Base-by-base conservation (phyloP, 2,329 filamentous ascomycete species). In the Pyrenophora teres region DNA sequence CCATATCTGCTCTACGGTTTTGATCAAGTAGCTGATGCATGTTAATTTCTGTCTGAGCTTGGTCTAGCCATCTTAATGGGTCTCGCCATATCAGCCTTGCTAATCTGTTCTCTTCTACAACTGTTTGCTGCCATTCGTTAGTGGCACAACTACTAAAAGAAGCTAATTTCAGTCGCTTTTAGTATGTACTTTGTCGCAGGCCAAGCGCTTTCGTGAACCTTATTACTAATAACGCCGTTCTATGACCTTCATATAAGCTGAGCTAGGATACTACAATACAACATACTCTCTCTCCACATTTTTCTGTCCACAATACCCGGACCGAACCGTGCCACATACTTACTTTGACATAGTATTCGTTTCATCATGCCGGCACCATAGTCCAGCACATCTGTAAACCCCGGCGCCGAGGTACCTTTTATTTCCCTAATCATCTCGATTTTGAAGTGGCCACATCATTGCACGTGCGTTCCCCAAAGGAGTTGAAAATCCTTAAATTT, bases 1-100 rank as follows among this genome's bases (percentile, higher is more conserved):
- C 1, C 12, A 21, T 8, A 30, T 21, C 21, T 25, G 12, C 41
- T 25, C 4, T 13, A 12, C n/a, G 32, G 13, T 16, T 25, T 7
- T 19, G 8, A 18, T 57, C 55, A 9, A 62, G 18, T 4, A 56
- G 25, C 18, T 48, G 36, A 33, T 62, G 59, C 21, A 56, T 53
- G 15, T 25, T 10, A 12, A 60, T 54, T 35, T 59, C 55, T 16
- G 40, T 38, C 12, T 55, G 58, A 4, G 45, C 30, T 19, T 42
- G 27, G 13, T 45, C 27, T 9, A 47, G 40, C 58, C 56, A 61
- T 13, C 42, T 15, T 6, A 30, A n/a, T 2, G 51, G 30, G n/a
- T 50, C 32, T 13, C 47, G 40, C 56, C 56, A 61, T 12, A 42
- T 13, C 2, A 13, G 7, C 6, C 4, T 15, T 13, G 3, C 3